Conservation (phyloP, 495 filamentous ascomycete species). For the Chlorociboria aeruginascens region DNA sequence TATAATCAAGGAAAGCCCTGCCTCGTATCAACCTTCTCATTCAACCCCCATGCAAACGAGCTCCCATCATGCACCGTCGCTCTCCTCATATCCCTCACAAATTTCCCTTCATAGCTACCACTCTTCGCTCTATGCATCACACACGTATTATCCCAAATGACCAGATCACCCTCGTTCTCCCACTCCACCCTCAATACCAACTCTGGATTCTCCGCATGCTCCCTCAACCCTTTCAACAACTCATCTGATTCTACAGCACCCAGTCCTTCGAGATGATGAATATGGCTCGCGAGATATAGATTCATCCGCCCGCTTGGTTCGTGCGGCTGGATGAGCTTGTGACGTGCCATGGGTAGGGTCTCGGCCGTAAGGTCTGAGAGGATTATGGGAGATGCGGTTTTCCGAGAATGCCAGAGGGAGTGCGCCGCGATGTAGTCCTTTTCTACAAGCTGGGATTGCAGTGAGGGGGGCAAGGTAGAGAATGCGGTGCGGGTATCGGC, state of each 20-base stretch:
- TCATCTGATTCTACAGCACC: conserved; percentile 22
- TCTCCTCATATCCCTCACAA: conserved; percentile 38
- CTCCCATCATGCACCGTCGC: conserved; percentile 40
- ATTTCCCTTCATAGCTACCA: conserved; percentile 38
- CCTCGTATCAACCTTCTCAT: not conserved
- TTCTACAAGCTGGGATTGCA: conserved; percentile 27
- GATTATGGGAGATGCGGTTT: conserved; percentile 36
- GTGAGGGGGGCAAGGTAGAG: conserved; percentile 30
- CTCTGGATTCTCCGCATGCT: conserved; percentile 36
- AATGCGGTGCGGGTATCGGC: conserved; percentile 45
- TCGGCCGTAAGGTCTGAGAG: conserved; percentile 36
- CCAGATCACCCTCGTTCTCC: conserved; percentile 35
- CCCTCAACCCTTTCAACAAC: conserved; percentile 32
- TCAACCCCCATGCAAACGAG: conserved; percentile 29
- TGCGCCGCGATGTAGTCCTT: conserved; percentile 42
- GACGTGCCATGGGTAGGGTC: conserved; percentile 32
- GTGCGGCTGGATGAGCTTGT: conserved; percentile 38
- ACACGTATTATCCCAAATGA: conserved; percentile 49
- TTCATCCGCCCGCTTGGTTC: conserved; percentile 41
- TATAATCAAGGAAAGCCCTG: no score
- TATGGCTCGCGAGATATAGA: conserved; percentile 41
- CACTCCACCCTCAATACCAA: conserved; percentile 37
- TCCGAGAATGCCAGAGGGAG: conserved; percentile 41
- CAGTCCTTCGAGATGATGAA: conserved; percentile 43
- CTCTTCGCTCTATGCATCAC: conserved; percentile 41